phyloP scores from a whole-genome alignment of 2,329 filamentous ascomycete genomes.

The Saccharata proteae region DNA sequence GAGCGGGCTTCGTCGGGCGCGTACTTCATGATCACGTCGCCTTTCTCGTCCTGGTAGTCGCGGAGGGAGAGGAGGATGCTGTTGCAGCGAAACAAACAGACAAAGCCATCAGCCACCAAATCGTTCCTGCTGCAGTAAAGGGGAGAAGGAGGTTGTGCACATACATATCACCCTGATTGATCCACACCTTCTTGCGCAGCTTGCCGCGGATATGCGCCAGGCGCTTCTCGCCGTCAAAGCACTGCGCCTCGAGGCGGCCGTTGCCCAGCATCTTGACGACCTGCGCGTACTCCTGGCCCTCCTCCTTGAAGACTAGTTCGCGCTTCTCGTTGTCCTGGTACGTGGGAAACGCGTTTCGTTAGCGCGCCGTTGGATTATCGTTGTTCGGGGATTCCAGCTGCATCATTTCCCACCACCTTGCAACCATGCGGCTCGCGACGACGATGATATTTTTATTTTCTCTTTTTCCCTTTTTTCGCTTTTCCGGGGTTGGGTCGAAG shows the following conservation, averaged over 20 bases:
- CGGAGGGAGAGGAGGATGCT: constrained; percentile 50
- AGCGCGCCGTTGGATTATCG: no score
- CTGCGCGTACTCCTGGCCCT: constrained; percentile 85
- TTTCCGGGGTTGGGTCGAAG: no score
- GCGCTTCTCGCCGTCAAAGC: constrained; percentile 87
- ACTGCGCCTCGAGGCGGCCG: constrained; percentile 82
- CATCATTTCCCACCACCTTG: no score
- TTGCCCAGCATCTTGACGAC: constrained; percentile 94
- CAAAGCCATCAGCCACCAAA: no score
- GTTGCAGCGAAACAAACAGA: no score
- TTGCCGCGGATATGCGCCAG: constrained; percentile 85
- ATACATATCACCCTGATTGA: constrained; percentile 86
- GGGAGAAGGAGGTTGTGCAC: constrained; percentile 47
- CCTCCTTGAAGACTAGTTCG: constrained; percentile 97
- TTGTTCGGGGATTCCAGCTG: no score
- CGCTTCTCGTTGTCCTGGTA: constrained; percentile 82
- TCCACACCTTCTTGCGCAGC: constrained; percentile 99
- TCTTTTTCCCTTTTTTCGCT: no score
- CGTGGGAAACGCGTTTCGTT: constrained; percentile 38
- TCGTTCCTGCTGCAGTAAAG: no score
- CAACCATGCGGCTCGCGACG: neutral
- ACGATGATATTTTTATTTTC: no score
- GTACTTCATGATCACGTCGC: constrained; percentile 74
- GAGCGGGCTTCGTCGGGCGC: constrained; percentile 73
- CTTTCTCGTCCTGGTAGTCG: constrained; percentile 91